Conservation (phyloP, 148 eudicot species). For the Amaranthus cruentus region DNA sequence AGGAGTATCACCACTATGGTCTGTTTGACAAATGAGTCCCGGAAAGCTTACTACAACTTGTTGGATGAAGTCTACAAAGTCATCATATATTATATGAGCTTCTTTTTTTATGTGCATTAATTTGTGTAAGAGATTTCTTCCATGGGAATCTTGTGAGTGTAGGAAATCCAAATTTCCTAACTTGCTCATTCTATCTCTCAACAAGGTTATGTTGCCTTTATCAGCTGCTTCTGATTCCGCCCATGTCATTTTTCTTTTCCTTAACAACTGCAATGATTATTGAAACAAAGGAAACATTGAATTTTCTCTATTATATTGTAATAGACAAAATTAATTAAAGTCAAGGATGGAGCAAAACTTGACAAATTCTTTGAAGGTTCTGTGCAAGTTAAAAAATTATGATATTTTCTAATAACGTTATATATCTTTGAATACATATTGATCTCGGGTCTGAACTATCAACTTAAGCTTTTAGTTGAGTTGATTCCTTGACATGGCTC, state of each 20-base stretch:
- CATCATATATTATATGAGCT: not conserved
- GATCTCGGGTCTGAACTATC: too few relatives aligned
- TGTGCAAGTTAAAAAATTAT: too few relatives aligned
- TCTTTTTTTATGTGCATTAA: not conserved
- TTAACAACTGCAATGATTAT: not conserved
- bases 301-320: too few relatives aligned
- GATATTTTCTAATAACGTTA: too few relatives aligned
- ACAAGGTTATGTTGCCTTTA: not conserved
- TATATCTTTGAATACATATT: too few relatives aligned
- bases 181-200: slow-evolving; percentile 2
- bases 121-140: not conserved
- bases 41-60: not conserved
- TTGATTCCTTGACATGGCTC: too few relatives aligned
- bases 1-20: slow-evolving; percentile 3
- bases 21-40: not conserved
- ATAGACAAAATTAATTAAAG: too few relatives aligned
- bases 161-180: slow-evolving; percentile 9
- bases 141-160: slow-evolving; percentile 4
- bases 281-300: too few relatives aligned
- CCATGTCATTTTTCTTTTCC: not conserved
- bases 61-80: slow-evolving; percentile 4
- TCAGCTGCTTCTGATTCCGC: slow-evolving; percentile 11
- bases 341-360: too few relatives aligned
- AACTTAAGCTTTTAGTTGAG: too few relatives aligned
- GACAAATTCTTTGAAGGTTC: too few relatives aligned